Evolutionary conservation across 2,329 filamentous ascomycete genomes (phyloP).

Genomic region (Cladosporium sp.): DNA sequence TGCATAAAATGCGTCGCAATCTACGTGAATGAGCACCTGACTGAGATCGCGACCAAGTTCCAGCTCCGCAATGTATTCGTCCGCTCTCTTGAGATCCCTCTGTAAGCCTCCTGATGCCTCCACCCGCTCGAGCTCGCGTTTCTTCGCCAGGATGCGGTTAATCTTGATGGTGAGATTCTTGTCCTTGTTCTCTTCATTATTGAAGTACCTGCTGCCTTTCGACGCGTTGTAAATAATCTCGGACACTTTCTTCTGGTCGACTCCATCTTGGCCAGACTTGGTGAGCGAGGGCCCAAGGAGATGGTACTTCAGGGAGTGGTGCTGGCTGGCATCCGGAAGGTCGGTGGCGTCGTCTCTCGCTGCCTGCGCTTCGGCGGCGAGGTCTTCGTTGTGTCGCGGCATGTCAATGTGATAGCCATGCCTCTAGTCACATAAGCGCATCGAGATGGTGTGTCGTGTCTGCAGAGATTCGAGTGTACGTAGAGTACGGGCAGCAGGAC

Average conservation of each 20-base stretch:
- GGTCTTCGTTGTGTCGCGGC: conserved; percentile 30
- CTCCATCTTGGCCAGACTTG: conserved; percentile 88
- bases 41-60: conserved; percentile 78
- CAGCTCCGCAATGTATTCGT: conserved; percentile 77
- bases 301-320: conserved; percentile 80
- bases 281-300: conserved; percentile 87
- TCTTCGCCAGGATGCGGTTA: conserved; percentile 72
- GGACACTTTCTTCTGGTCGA: conserved; percentile 93
- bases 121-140: conserved; percentile 71
- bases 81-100: conserved; percentile 72
- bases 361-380: conserved; percentile 27
- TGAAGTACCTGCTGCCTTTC: conserved; percentile 95
- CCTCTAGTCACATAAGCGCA: neutral
- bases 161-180: conserved; percentile 84
- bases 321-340: conserved; percentile 39
- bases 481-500: too few species aligned
- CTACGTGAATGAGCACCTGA: conserved; percentile 85
- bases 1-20: conserved; percentile 97
- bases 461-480: too few species aligned
- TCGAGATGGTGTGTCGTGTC: neutral
- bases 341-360: conserved; percentile 23
- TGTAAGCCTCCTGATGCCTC: conserved; percentile 61
- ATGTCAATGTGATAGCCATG: conserved; percentile 17
- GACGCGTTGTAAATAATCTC: conserved; percentile 97
- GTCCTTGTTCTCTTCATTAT: conserved; percentile 82